phyloP scores from a whole-genome alignment of 148 eudicot genomes.

The Pharnaceum exiguum region DNA sequence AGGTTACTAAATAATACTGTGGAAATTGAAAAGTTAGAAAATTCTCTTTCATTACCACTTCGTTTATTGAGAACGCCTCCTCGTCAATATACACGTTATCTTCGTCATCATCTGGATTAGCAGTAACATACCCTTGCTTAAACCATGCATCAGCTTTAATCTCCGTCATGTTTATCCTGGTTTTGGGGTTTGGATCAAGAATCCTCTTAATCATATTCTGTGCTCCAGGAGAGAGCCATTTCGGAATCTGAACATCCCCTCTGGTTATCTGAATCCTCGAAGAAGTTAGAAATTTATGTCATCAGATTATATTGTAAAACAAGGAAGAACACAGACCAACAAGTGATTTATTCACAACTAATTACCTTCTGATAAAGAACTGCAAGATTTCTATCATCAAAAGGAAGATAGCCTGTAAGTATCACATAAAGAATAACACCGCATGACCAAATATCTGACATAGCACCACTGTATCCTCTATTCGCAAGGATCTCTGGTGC shows the following conservation, averaged over 20 bases:
- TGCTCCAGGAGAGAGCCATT: slow-evolving; percentile 83
- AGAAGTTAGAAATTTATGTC: background rate
- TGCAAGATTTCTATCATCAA: slow-evolving; percentile 87
- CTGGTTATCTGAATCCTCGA: slow-evolving; percentile 46
- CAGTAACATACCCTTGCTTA: slow-evolving; percentile 56
- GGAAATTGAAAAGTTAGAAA: background rate
- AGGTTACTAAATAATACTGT: background rate
- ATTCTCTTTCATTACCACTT: slow-evolving; percentile 30
- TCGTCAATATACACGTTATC: slow-evolving; percentile 46
- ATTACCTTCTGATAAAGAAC: slow-evolving; percentile 89
- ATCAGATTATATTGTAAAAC: background rate
- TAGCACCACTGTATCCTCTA: slow-evolving; percentile 79
- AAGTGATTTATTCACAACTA: no score
- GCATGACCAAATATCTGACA: slow-evolving; percentile 93
- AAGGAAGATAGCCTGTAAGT: slow-evolving; percentile 87
- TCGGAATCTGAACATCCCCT: slow-evolving; percentile 81
- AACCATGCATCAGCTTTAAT: slow-evolving; percentile 79
- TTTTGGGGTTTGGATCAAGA: slow-evolving; percentile 82
- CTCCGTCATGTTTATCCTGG: slow-evolving; percentile 61
- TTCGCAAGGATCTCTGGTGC: slow-evolving; percentile 91
- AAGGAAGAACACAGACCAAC: background rate
- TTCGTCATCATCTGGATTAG: slow-evolving; percentile 40
- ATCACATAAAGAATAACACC: slow-evolving; percentile 85
- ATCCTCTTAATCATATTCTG: slow-evolving; percentile 63
- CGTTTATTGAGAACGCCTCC: slow-evolving; percentile 45